Evolutionary conservation across 1,139 yeast species (phyloP).

Genomic region (Hyphopichia buzzinii): DNA sequence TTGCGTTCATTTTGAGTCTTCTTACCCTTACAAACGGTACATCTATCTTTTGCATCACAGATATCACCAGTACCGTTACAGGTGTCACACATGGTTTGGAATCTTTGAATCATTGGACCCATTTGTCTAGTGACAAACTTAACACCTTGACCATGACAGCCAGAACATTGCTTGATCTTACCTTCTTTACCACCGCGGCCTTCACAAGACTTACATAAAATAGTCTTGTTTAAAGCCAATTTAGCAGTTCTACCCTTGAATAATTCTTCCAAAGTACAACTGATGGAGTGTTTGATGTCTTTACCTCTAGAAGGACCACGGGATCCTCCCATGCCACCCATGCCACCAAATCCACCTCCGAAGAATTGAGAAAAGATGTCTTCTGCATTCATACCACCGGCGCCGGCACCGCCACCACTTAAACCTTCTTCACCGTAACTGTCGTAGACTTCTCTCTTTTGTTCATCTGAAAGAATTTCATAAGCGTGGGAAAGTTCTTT

Average conservation of each 20-base stretch:
- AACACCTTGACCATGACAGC: constrained; percentile 89
- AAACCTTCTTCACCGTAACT: constrained; percentile 92
- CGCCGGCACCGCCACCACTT: constrained; percentile 68
- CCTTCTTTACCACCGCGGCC: constrained; percentile 98
- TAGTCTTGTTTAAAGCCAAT: constrained; percentile 89
- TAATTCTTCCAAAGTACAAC: constrained; percentile 86
- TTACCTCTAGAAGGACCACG: constrained; percentile 87
- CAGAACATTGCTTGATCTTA: constrained; percentile 79
- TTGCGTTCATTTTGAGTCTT: constrained; percentile 87
- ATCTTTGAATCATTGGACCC: constrained; percentile 99
- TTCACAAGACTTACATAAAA: constrained; percentile 82
- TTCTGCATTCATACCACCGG: constrained; percentile 80
- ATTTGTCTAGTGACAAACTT: constrained; percentile 94
- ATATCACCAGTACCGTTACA: constrained; percentile 94
- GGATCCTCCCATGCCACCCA: constrained; percentile 54
- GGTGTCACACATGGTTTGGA: constrained; percentile 90
- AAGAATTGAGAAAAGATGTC: constrained; percentile 93
- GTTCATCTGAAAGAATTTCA: constrained; percentile 80
- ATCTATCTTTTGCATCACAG: constrained; percentile 83
- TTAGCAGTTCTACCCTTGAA: constrained; percentile 95
- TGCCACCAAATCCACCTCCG: constrained; percentile 65
- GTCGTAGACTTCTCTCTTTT: constrained; percentile 88
- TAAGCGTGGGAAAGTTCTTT: constrained; percentile 90
- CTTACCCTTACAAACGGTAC: constrained; percentile 86
- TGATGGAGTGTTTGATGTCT: constrained; percentile 86